Percentiles rank a stretch among this genome's conserved stretches.
Conservation (phyloP, 768 basidiomycete genomes). For the Chlorophyllum brunneum region DNA sequence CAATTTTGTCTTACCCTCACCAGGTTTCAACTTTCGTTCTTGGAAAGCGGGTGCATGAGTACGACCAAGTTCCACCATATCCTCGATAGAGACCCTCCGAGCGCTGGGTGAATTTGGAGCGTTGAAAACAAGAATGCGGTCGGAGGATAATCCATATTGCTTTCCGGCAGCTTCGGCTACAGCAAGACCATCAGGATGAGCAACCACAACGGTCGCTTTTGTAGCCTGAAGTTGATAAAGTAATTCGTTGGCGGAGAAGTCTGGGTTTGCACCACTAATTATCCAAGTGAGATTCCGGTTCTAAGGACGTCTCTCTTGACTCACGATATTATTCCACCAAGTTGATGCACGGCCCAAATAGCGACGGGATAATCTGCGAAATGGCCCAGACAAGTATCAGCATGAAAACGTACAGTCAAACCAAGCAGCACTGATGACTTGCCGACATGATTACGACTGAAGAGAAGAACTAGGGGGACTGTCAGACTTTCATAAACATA, state of each 20-base stretch:
- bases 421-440: slow-evolving; percentile 19
- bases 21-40: slow-evolving; percentile 47
- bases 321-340: slow-evolving; percentile 57
- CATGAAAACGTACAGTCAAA: too few species aligned
- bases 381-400: neutral
- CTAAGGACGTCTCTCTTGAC: slow-evolving; percentile 19
- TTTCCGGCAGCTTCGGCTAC: slow-evolving; percentile 40
- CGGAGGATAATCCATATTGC: slow-evolving; percentile 30
- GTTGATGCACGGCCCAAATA: slow-evolving; percentile 52
- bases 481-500: too few species aligned
- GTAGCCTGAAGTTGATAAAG: slow-evolving; percentile 50
- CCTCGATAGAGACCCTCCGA: slow-evolving; percentile 35
- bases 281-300: neutral
- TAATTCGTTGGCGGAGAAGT: slow-evolving; percentile 50
- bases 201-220: slow-evolving; percentile 44
- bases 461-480: slow-evolving; percentile 61
- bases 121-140: slow-evolving; percentile 44
- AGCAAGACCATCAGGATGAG: slow-evolving; percentile 40
- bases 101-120: slow-evolving; percentile 12
- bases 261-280: slow-evolving; percentile 57
- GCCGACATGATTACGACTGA: slow-evolving; percentile 68
- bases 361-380: slow-evolving; percentile 49
- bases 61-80: slow-evolving; percentile 47
- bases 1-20: slow-evolving; percentile 66
- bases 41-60: slow-evolving; percentile 32